Conservation (phyloP, 108 stramenopile species). For the Bacterosira constricta region DNA sequence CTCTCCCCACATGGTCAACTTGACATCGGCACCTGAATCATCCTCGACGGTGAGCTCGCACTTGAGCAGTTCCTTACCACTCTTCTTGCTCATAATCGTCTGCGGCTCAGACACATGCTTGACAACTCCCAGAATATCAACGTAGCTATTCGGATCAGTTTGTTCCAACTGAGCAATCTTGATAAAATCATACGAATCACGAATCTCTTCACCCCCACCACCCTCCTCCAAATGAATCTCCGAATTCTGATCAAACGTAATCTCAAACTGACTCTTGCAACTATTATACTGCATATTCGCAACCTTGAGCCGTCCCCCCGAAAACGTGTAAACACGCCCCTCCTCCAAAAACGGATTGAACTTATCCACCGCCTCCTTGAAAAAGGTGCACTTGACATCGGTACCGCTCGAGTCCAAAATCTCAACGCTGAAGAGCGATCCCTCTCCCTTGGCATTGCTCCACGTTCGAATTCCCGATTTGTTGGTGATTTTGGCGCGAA, state of each 20-base stretch:
- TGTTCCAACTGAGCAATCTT: constrained; percentile 79
- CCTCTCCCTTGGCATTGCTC: constrained; percentile 94
- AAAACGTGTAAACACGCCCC: constrained; percentile 92
- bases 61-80: constrained; percentile 87
- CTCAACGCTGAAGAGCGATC: constrained; percentile 85
- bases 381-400: constrained; percentile 95
- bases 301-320: constrained; percentile 91
- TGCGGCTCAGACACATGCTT: constrained; percentile 68
- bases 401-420: constrained; percentile 84
- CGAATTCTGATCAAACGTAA: constrained; percentile 92
- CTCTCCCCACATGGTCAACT: constrained; percentile 90
- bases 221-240: constrained; percentile 83
- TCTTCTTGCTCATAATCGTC: constrained; percentile 77
- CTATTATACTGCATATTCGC: constrained; percentile 94
- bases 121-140: constrained; percentile 92
- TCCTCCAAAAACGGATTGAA: constrained; percentile 83
- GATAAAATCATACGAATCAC: constrained; percentile 67
- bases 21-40: constrained; percentile 89
- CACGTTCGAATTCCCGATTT: constrained; percentile 92
- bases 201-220: constrained; percentile 62
- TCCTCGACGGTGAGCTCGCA: constrained; percentile 90
- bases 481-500: constrained; percentile 85
- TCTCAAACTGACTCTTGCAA: constrained; percentile 90
- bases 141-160: constrained; percentile 54
- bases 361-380: constrained; percentile 95